These are phyloP conservation scores for Periconia sp. DNA, from an alignment of 2,329 filamentous ascomycete species.

Conservation along the genomic window DNA sequence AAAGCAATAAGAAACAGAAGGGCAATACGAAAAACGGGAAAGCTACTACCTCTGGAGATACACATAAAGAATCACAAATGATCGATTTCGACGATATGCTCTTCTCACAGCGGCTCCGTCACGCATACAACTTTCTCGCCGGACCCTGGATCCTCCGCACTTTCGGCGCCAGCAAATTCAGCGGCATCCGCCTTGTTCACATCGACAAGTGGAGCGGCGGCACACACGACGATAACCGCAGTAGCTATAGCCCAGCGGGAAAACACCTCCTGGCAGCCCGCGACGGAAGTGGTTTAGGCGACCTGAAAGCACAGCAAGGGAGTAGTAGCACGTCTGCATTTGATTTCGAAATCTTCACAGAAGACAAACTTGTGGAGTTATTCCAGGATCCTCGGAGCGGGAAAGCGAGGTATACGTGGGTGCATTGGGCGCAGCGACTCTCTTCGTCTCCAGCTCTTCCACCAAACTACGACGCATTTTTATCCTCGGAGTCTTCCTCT, in stretches of 20 bases:
- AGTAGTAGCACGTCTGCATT: too few species aligned
- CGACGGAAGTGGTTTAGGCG: slow-evolving; percentile 9
- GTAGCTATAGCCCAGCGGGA: not conserved
- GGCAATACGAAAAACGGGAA: not conserved
- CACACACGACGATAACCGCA: not conserved
- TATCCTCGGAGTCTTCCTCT: not conserved
- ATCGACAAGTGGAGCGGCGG: slow-evolving; percentile 21
- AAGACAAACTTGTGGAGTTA: slow-evolving; percentile 41
- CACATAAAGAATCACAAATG: not conserved
- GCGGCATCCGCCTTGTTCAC: slow-evolving; percentile 19
- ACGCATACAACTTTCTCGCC: slow-evolving; percentile 18
- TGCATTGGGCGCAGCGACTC: slow-evolving; percentile 46
- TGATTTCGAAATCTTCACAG: slow-evolving; percentile 33
- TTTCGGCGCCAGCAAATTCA: slow-evolving; percentile 24
- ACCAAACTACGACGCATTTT: not conserved
- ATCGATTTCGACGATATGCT: slow-evolving; percentile 32
- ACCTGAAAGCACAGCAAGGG: slow-evolving; percentile 3
- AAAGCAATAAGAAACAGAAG: not conserved
- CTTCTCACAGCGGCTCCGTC: slow-evolving; percentile 21
- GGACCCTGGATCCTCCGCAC: slow-evolving; percentile 21
- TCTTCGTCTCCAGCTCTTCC: slow-evolving; percentile 3
- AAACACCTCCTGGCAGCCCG: slow-evolving; percentile 16
- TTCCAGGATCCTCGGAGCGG: slow-evolving; percentile 38
- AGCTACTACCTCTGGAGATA: not conserved
- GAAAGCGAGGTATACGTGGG: slow-evolving; percentile 45